Evolutionary conservation across 441 rosid species (phyloP).

Genomic region (Erodium chrysanthum): DNA sequence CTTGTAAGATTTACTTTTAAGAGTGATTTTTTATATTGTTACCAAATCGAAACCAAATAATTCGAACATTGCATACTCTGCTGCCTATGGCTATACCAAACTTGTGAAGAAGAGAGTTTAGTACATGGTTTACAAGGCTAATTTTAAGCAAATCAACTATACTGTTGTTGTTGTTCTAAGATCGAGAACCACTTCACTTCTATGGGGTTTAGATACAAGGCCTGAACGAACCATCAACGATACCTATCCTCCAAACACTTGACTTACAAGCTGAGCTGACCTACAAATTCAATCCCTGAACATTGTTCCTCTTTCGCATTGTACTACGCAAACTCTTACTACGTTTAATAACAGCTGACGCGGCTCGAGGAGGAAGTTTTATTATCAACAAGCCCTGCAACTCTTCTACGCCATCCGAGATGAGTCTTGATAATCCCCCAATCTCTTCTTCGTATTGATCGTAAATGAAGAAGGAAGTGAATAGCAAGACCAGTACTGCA

Average conservation of each 20-base stretch:
- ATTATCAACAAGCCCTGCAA: slow-evolving; percentile 24
- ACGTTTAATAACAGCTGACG: slow-evolving; percentile 15
- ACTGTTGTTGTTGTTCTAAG: neutral
- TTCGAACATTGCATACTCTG: neutral
- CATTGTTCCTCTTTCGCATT: no score
- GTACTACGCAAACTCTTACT: neutral
- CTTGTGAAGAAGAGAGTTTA: neutral
- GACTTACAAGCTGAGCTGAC: neutral
- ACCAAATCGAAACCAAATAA: neutral
- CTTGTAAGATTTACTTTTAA: no score
- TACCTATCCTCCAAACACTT: neutral
- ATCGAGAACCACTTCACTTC: neutral
- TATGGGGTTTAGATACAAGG: neutral
- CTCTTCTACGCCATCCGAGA: slow-evolving; percentile 21
- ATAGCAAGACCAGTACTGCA: slow-evolving; percentile 57
- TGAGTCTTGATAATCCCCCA: slow-evolving; percentile 34
- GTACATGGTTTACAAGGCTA: neutral
- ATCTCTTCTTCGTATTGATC: slow-evolving; percentile 75
- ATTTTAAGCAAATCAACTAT: neutral
- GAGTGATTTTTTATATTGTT: no score
- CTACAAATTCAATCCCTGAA: neutral
- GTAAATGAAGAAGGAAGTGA: slow-evolving; percentile 65
- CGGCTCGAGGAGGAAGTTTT: slow-evolving; percentile 27
- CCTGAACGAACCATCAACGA: neutral
- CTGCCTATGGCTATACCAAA: neutral